Evolutionary conservation across 306 rosid genomes (phyloP), one percentile per base, ranked within the genome.

Genomic region (Alnus glutinosa): DNA sequence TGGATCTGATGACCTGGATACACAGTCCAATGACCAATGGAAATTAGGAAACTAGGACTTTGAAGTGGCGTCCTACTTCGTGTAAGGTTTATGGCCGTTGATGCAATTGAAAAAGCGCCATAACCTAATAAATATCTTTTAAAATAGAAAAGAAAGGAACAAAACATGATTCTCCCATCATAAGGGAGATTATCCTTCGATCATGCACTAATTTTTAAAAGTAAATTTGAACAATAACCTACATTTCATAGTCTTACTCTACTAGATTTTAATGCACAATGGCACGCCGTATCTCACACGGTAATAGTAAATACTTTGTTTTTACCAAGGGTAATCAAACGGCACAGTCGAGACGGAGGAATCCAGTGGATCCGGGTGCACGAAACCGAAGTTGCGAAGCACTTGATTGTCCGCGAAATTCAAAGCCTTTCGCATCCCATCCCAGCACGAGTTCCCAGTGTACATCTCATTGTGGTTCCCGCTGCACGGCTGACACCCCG

Each of bases 401-500:
- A 94, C 92, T 57, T 94, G 98, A 83, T 94, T 92, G 62, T 94
- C 97, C 2, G 98, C 98, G 23, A 92, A 94, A 79, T 82, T 85
- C 11, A 94, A 70, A 1, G 98, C 97, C 39, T 19, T 88, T 0
- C 73, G 75, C 97, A 94, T 92, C 2, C 92, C 93, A 5, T 92
- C 88, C 97, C 97, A 89, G 70, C 98, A 94, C 2, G 88, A 78
- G 0, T 83, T 64, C 0, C 88, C 93, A 0, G 86, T 32, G 50
- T 94, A 94, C 92, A 71, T 86, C 4, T 73, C 76, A 62, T 91
- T 92, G 83, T 91, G 92, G 47, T 67, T 47, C 8, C 98, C 98
- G 66, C 94, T 92, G n/a, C 98, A 94, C 0, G 98, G 98, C 71
- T 94, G 98, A 62, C 98, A 92, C 0, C 98, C 98, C 0, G 98